Evolutionary conservation across 352 stramenopile genomes (phyloP), one percentile per base, ranked within the genome.

Genomic region (Lagenidium giganteum): DNA sequence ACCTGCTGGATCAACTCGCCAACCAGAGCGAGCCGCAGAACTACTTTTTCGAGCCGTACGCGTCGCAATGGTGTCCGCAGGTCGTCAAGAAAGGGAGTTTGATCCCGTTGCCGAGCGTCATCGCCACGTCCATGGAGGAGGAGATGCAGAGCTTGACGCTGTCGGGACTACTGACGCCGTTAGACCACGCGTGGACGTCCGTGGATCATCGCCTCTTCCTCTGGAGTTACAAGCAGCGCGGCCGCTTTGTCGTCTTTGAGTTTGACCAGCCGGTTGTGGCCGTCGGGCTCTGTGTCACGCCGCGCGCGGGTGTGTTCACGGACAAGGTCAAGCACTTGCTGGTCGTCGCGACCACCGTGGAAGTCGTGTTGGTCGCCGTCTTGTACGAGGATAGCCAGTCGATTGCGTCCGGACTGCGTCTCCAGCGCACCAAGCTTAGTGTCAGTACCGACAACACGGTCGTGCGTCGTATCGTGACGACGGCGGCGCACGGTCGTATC

Each of bases 141-240:
- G 76, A 90, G 21, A 54, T 80, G 18, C 67, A 74, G 47, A 69
- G 71, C 7, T 45, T 88, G 16, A 84, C 77, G 27, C 77, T 97
- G 8, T 98, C 96, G 61, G 95, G 95, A 8, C 53, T 99, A 9
- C 65, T 98, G 29, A 74, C 88, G 12, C 67, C 93, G 22, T 83
- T 96, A 8, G 63, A 94, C 61, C 71, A 96, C 33, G 95, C 87
- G 21, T 99, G 96, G 96, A 88, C 97, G 42, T 96, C 73, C n/a
- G 77, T 97, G 18, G 96, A 98, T 64, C 75, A 94, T 28, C 79
- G 77, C 0, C 65, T 99, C 13, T 98, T 96, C 50, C 66, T 99
- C 9, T 99, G 95, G 95, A 90, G 87, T 49, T 98, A 97, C 70
- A 68, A 65, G 3, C 58, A 84, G 27, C 68, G 68, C 29, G 78